These are phyloP conservation scores for Trichoderma asperellum DNA, from an alignment of 2,329 filamentous ascomycete genomes.

Conservation along the genomic window DNA sequence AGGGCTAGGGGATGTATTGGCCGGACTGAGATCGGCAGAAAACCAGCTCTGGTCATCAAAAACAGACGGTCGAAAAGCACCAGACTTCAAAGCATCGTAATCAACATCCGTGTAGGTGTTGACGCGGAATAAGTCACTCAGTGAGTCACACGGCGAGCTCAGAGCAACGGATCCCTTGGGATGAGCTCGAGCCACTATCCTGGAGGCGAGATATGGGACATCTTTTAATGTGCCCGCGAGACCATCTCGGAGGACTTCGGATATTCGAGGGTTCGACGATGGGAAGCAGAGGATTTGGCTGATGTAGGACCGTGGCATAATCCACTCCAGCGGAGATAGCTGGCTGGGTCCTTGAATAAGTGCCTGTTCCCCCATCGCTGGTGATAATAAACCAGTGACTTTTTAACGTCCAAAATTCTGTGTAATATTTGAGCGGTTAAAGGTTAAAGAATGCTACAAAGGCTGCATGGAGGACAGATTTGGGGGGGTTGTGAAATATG, in stretches of 20 bases:
- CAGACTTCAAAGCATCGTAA: neutral
- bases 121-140: slow-evolving; percentile 7
- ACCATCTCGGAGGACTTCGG: slow-evolving; percentile 10
- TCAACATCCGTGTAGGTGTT: neutral
- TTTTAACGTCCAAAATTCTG: neutral
- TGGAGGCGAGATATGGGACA: slow-evolving; percentile 17
- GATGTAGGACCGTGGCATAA: slow-evolving; percentile 25
- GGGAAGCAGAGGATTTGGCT: slow-evolving; percentile 23
- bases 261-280: slow-evolving; percentile 16
- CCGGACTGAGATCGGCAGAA: neutral
- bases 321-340: slow-evolving; percentile 23
- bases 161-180: slow-evolving; percentile 11
- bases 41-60: neutral
- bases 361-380: neutral
- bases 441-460: neutral
- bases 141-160: slow-evolving; percentile 6
- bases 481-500: neutral
- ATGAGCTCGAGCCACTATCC: neutral
- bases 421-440: neutral
- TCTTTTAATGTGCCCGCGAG: slow-evolving; percentile 6
- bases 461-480: neutral
- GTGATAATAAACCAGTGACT: neutral
- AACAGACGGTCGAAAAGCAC: neutral
- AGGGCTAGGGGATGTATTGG: neutral
- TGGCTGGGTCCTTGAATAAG: neutral